Conservation (phyloP, 176 grass and related monocot genomes). For the Ensete glaucum region DNA sequence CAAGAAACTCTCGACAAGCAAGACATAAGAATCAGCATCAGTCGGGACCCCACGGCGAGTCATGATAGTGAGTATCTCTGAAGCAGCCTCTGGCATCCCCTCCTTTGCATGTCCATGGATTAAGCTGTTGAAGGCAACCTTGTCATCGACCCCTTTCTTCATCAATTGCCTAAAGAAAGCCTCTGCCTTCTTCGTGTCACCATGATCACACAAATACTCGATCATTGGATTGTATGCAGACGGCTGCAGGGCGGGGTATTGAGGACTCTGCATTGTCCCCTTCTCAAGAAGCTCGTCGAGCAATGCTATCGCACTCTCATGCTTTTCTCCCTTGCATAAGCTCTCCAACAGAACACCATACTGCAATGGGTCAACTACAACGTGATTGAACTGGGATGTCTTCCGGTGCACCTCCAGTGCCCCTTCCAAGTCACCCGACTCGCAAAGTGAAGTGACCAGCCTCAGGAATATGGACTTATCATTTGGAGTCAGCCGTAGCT, state of each 20-base stretch:
- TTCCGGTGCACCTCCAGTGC: conserved; percentile 68
- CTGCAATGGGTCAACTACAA: conserved; percentile 47
- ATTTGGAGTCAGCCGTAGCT: conserved; percentile 58
- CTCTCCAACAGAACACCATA: conserved; percentile 71
- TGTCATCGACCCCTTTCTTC: conserved; percentile 89
- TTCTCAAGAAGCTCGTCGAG: conserved; percentile 80
- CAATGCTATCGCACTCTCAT: conserved; percentile 39
- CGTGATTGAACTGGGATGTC: conserved; percentile 51
- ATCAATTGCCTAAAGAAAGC: conserved; percentile 91
- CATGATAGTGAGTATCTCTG: conserved; percentile 75
- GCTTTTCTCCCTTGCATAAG: conserved; percentile 60
- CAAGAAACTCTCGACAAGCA: conserved; percentile 71
- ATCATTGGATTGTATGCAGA: conserved; percentile 64
- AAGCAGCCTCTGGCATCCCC: conserved; percentile 41
- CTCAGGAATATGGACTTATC: conserved; percentile 72
- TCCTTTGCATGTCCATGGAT: conserved; percentile 82
- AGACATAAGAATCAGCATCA: conserved; percentile 37
- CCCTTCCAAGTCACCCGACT: conserved; percentile 64
- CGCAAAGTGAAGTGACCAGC: conserved; percentile 59
- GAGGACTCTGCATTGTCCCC: conserved; percentile 46
- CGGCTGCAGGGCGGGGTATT: conserved; percentile 45
- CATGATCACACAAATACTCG: conserved; percentile 65
- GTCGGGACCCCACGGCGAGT: conserved; percentile 51
- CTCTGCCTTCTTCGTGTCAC: conserved; percentile 64
- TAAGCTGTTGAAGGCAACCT: conserved; percentile 70